These are phyloP conservation scores for Cytospora piceicola DNA, from an alignment of 2,329 filamentous ascomycete species.

Conservation along the genomic window DNA sequence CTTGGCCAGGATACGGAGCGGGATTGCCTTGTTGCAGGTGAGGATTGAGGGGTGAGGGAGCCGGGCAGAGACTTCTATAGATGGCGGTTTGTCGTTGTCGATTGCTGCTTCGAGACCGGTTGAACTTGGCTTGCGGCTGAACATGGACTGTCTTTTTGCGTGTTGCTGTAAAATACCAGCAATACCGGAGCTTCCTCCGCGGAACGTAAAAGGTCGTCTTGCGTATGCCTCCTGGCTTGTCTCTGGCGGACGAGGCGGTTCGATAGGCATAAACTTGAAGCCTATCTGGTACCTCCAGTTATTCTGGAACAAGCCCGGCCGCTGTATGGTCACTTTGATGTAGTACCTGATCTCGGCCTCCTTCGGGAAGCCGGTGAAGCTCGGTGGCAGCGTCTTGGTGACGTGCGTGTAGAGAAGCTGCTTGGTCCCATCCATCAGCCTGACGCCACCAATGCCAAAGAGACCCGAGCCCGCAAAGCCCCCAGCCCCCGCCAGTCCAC, in stretches of 20 bases:
- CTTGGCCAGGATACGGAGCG: slow-evolving; percentile 77
- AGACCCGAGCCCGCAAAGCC: slow-evolving; percentile 52
- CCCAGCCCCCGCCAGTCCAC: slow-evolving; percentile 57
- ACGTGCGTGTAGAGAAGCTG: slow-evolving; percentile 71
- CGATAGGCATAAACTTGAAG: slow-evolving; percentile 90
- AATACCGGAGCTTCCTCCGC: slow-evolving; percentile 43
- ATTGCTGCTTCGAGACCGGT: slow-evolving; percentile 5
- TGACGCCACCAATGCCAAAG: slow-evolving; percentile 56
- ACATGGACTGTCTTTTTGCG: slow-evolving; percentile 51
- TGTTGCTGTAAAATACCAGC: slow-evolving; percentile 27
- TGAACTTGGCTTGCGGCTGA: slow-evolving; percentile 30
- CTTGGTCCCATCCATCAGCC: slow-evolving; percentile 66
- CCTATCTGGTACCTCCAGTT: slow-evolving; percentile 73
- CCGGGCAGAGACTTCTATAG: slow-evolving; percentile 76
- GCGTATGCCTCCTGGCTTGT: slow-evolving; percentile 83
- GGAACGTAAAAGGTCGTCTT: slow-evolving; percentile 67
- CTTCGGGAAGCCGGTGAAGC: slow-evolving; percentile 81
- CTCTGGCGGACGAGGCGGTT: slow-evolving; percentile 73
- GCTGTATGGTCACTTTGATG: slow-evolving; percentile 90
- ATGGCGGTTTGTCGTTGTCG: slow-evolving; percentile 55
- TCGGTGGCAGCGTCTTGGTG: slow-evolving; percentile 85
- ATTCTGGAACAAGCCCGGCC: slow-evolving; percentile 88
- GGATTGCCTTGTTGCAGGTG: slow-evolving; percentile 85
- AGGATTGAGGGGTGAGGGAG: slow-evolving; percentile 86
- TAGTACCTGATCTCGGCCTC: slow-evolving; percentile 93